phyloP scores from a whole-genome alignment of 2,329 filamentous ascomycete species.

The Helotiales sp. region DNA sequence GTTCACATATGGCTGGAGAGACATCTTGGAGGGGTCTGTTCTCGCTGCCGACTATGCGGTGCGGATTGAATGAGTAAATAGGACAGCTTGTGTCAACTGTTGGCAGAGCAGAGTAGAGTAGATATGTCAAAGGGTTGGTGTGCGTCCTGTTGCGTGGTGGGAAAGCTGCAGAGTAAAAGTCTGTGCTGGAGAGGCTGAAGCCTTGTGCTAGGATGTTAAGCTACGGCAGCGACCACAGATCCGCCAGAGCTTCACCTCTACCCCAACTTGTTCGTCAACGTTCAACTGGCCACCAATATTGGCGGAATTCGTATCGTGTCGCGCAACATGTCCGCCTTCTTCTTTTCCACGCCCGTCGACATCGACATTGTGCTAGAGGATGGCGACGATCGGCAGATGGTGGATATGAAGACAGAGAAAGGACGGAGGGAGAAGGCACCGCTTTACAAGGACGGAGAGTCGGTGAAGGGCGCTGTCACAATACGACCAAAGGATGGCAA shows the following conservation, averaged over 20 bases:
- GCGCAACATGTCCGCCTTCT: constrained; percentile 75
- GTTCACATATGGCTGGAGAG: constrained; percentile 53
- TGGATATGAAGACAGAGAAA: constrained; percentile 98
- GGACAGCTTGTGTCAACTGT: constrained; percentile 3
- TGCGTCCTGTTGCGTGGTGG: not conserved
- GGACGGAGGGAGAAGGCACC: constrained; percentile 95
- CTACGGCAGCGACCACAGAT: not conserved
- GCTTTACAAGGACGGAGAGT: constrained; percentile 97
- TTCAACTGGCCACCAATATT: constrained; percentile 3
- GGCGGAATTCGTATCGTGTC: not conserved
- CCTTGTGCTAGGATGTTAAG: constrained; percentile 14
- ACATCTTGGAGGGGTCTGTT: constrained; percentile 41
- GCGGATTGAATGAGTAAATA: constrained; percentile 14
- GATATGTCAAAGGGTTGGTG: not conserved
- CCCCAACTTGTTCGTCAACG: constrained; percentile 13
- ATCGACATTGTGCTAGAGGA: constrained; percentile 98
- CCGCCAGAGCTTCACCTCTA: not conserved
- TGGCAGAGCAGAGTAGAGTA: not conserved
- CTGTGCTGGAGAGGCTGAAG: constrained; percentile 21
- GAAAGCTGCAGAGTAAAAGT: not conserved
- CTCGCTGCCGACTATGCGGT: constrained; percentile 28
- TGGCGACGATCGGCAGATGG: constrained; percentile 88
- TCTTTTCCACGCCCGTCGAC: constrained; percentile 97
- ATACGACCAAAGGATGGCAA: constrained; percentile 97
- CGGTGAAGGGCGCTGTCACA: constrained; percentile 93